Percentiles rank a stretch among this genome's conserved stretches.
phyloP scores from a whole-genome alignment of 345 rosid genomes.

The Eucalyptus pauciflora region DNA sequence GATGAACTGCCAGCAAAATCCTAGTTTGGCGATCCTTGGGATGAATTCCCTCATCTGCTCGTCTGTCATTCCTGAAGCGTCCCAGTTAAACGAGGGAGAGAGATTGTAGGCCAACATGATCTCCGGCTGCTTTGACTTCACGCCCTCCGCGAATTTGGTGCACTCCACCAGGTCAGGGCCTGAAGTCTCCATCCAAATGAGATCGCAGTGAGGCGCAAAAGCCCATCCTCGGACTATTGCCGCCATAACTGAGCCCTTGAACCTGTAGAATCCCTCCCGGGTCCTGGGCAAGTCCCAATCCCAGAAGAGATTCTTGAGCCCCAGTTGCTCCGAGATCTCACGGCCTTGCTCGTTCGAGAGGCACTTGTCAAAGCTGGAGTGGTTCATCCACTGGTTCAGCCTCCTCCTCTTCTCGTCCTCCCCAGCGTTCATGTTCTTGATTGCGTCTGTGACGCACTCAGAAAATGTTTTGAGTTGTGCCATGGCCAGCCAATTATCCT shows the following conservation, averaged over 20 bases:
- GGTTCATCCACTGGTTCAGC: conserved; percentile 59
- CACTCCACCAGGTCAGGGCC: conserved; percentile 78
- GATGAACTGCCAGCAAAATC: conserved; percentile 95
- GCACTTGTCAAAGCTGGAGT: conserved; percentile 60
- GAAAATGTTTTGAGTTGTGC: conserved; percentile 82
- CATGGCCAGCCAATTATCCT: conserved; percentile 70
- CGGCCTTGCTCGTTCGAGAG: conserved; percentile 58
- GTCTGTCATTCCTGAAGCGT: conserved; percentile 86
- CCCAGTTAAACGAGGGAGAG: conserved; percentile 96
- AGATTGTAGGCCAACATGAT: conserved; percentile 90
- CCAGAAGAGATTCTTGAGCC: conserved; percentile 79
- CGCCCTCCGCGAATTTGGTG: conserved; percentile 63
- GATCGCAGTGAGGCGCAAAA: conserved; percentile 70
- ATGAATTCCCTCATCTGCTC: conserved; percentile 81
- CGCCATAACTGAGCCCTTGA: conserved; percentile 74
- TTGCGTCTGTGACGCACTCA: conserved; percentile 47
- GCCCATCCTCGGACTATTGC: conserved; percentile 89
- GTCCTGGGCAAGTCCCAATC: conserved; percentile 96
- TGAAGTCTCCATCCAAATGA: conserved; percentile 94
- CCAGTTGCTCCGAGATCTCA: conserved; percentile 61
- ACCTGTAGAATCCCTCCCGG: conserved; percentile 92
- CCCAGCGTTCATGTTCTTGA: conserved; percentile 41
- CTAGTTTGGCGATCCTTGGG: conserved; percentile 68
- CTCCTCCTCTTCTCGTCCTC: conserved; percentile 54
- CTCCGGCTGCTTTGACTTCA: conserved; percentile 56